Conservation (phyloP, 192 early-diverging fungal species). For the Linnemannia zychae region DNA sequence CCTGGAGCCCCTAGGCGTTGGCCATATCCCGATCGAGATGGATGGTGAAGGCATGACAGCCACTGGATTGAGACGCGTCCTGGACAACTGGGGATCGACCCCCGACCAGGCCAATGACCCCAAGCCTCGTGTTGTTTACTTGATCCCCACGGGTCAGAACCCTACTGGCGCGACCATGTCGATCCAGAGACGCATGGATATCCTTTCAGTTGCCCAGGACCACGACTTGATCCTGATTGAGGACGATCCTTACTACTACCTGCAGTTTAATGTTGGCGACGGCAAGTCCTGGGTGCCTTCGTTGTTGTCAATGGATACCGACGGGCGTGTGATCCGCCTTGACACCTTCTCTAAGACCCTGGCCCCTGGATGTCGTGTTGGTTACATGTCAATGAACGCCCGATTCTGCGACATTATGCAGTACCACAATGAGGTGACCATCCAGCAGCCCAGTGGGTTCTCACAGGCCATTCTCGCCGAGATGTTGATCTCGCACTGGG, state of each 20-base stretch:
- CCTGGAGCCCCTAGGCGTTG: constrained; percentile 64
- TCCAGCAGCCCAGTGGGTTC: constrained; percentile 83
- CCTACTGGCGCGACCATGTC: constrained; percentile 89
- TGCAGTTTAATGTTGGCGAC: constrained; percentile 69
- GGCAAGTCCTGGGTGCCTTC: constrained; percentile 66
- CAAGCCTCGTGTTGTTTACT: constrained; percentile 69
- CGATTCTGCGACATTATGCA: constrained; percentile 80
- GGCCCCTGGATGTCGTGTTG: constrained; percentile 82
- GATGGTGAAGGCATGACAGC: constrained; percentile 75
- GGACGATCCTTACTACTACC: constrained; percentile 94
- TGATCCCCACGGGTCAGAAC: constrained; percentile 90
- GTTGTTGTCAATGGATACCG: constrained; percentile 84
- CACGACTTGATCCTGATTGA: constrained; percentile 87
- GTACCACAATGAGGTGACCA: constrained; percentile 83
- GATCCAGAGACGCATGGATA: constrained; percentile 75
- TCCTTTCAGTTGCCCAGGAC: constrained; percentile 78
- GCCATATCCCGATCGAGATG: constrained; percentile 63
- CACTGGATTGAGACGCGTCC: constrained; percentile 61
- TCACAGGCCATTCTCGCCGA: constrained; percentile 78
- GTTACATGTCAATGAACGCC: constrained; percentile 72
- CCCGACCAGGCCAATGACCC: constrained; percentile 49
- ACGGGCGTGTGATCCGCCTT: constrained; percentile 87
- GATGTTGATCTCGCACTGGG: constrained; percentile 78
- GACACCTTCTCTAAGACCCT: constrained; percentile 92
- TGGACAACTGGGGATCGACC: constrained; percentile 54